Evolutionary conservation across 2,329 filamentous ascomycete genomes (phyloP).

Genomic region (Bipolaris victoriae): DNA sequence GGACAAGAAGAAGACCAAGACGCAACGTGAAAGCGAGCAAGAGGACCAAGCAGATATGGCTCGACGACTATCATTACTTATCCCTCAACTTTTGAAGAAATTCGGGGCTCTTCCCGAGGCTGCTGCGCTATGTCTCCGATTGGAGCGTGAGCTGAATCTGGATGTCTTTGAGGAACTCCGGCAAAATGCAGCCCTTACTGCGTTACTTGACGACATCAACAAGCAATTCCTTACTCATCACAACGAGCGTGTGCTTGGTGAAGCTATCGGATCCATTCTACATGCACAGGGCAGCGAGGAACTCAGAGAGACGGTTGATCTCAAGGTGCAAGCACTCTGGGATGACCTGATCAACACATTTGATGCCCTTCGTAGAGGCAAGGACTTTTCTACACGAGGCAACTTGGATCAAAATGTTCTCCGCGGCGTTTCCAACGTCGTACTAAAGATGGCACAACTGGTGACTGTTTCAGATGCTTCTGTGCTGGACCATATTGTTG

Average conservation of each 20-base stretch:
- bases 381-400: constrained; percentile 73
- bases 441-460: constrained; percentile 81
- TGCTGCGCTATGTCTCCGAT: constrained; percentile 80
- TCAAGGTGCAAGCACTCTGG: constrained; percentile 82
- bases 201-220: constrained; percentile 86
- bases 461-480: constrained; percentile 78
- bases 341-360: constrained; percentile 80
- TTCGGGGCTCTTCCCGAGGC: constrained; percentile 89
- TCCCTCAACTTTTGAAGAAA: constrained; percentile 88
- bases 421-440: constrained; percentile 72
- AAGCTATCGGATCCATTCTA: constrained; percentile 81
- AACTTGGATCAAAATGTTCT: constrained; percentile 70
- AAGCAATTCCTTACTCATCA: constrained; percentile 94
- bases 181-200: constrained; percentile 81
- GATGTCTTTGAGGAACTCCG: constrained; percentile 87
- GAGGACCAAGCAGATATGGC: constrained; percentile 81
- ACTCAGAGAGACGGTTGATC: constrained; percentile 82
- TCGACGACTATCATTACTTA: constrained; percentile 75
- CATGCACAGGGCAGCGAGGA: constrained; percentile 88
- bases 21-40: constrained; percentile 63
- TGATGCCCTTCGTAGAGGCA: constrained; percentile 69
- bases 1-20: constrained; percentile 64
- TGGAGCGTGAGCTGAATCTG: constrained; percentile 86
- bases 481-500: constrained; percentile 67
- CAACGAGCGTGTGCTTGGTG: constrained; percentile 80